Conservation (phyloP, 768 basidiomycete species). For the Serpula lacrymans region DNA sequence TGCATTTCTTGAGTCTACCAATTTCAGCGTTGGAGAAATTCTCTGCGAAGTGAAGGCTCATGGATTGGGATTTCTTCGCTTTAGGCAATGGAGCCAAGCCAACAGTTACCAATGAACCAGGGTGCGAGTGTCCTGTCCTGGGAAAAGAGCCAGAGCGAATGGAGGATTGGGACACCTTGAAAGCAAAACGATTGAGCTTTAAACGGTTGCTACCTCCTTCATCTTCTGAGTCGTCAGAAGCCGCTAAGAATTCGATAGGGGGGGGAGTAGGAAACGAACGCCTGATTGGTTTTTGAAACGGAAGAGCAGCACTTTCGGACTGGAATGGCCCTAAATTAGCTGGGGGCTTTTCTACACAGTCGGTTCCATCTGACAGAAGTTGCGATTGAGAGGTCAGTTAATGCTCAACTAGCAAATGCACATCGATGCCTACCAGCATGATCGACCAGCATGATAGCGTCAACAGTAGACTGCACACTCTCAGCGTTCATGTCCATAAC, state of each 20-base stretch:
- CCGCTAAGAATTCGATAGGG: constrained; percentile 7
- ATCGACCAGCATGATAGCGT: no score
- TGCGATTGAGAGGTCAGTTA: no score
- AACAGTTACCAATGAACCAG: background rate
- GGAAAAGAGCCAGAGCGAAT: background rate
- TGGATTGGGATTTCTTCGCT: background rate
- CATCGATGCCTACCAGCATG: no score
- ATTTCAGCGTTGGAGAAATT: constrained; percentile 49
- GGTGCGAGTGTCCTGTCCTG: background rate
- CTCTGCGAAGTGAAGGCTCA: constrained; percentile 17
- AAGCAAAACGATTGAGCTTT: constrained; percentile 42
- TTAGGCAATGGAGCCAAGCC: no score
- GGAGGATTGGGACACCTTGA: constrained; percentile 9
- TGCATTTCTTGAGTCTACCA: constrained; percentile 49
- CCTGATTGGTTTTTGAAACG: no score
- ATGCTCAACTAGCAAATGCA: no score
- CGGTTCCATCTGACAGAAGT: no score
- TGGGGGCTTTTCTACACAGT: no score
- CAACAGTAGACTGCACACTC: no score
- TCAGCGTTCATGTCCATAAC: no score
- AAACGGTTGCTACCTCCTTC: constrained; percentile 21
- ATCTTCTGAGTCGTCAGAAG: constrained; percentile 16
- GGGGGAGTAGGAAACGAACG: constrained; percentile 8
- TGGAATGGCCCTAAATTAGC: no score
- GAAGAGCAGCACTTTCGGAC: no score